Evolutionary conservation across 345 rosid genomes (phyloP).

Genomic region (Eucalyptus melliodora): DNA sequence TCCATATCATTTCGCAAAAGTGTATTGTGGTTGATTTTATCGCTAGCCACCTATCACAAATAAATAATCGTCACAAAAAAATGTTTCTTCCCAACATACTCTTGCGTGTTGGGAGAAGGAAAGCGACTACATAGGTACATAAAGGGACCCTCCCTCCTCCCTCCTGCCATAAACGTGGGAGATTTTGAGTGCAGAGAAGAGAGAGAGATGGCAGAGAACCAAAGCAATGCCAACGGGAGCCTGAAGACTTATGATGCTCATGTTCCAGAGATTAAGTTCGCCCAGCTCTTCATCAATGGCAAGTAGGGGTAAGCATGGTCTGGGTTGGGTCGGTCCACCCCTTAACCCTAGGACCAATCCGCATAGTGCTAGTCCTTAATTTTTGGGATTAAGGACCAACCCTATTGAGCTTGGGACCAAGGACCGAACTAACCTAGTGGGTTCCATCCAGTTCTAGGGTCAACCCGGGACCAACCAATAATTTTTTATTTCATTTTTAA

Average conservation of each 20-base stretch:
- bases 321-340: too few species aligned
- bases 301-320: neutral
- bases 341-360: too few species aligned
- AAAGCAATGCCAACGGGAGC: conserved; percentile 15
- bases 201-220: conserved; percentile 17
- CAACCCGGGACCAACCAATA: too few species aligned
- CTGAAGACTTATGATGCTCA: neutral
- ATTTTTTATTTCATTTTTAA: too few species aligned
- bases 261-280: conserved; percentile 45
- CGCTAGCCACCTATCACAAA: too few species aligned
- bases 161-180: neutral
- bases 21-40: too few species aligned
- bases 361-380: too few species aligned
- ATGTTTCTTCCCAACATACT: neutral
- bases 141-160: neutral
- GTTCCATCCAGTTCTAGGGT: too few species aligned
- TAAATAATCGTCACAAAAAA: too few species aligned
- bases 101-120: neutral
- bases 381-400: too few species aligned
- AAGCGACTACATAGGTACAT: neutral
- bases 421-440: too few species aligned
- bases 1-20: neutral
- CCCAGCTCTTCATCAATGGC: conserved; percentile 60
- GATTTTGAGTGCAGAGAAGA: neutral
- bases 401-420: too few species aligned